These are phyloP conservation scores for Astrothelium subdiscretum DNA, from an alignment of 495 filamentous ascomycete species.

Conservation along the genomic window DNA sequence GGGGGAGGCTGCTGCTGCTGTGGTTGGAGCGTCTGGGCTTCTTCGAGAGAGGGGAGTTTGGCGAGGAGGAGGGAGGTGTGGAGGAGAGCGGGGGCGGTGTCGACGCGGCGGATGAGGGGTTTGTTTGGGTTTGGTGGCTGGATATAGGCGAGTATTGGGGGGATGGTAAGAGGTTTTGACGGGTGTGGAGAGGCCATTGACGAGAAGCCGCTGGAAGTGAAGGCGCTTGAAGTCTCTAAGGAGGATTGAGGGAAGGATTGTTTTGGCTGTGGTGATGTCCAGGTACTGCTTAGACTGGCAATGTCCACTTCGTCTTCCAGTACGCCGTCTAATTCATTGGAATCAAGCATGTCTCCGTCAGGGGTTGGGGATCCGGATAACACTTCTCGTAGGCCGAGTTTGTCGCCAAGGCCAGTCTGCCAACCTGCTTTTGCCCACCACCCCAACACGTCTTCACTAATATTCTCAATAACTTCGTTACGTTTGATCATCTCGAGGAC, in stretches of 20 bases:
- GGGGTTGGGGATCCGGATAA: constrained; percentile 30
- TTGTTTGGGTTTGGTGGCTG: constrained; percentile 38
- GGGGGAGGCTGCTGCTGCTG: neutral
- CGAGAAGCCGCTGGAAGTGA: constrained; percentile 30
- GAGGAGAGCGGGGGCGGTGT: constrained; percentile 71
- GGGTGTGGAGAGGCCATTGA: neutral
- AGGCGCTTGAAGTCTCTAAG: constrained; percentile 13
- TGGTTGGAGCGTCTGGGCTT: neutral
- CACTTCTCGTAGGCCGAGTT: constrained; percentile 60
- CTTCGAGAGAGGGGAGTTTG: constrained; percentile 55
- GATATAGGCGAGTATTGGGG: constrained; percentile 69
- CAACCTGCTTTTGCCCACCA: constrained; percentile 92
- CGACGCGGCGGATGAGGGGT: constrained; percentile 66
- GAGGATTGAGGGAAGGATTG: neutral
- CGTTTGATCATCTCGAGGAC: constrained; percentile 64
- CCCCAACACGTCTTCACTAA: constrained; percentile 85
- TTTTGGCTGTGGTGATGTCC: constrained; percentile 8
- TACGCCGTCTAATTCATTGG: constrained; percentile 7
- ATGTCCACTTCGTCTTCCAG: constrained; percentile 44
- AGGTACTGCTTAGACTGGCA: constrained; percentile 48
- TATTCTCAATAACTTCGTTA: constrained; percentile 70
- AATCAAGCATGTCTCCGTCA: constrained; percentile 23
- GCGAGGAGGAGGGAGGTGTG: constrained; percentile 76
- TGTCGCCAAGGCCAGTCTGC: constrained; percentile 69
- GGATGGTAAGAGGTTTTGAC: constrained; percentile 33